A percentile compares a stretch with the other conserved stretches of the same genome.
Evolutionary conservation across 2,329 filamentous ascomycete genomes (phyloP).

Genomic region (Paecilomyces variotii): DNA sequence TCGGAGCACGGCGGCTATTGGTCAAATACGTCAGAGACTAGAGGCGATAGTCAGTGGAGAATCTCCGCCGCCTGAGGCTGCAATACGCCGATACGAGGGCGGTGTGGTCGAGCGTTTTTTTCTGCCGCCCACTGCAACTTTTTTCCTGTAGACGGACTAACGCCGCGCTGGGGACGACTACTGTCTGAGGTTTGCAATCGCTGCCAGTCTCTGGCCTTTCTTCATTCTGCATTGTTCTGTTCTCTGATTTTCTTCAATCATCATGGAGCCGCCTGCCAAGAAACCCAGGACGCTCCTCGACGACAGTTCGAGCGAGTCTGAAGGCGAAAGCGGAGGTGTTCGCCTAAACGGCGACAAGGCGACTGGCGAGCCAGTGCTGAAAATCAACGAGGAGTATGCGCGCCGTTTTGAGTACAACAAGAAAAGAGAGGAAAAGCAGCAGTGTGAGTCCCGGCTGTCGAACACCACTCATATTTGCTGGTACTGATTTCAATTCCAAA

Average conservation of each 20-base stretch:
- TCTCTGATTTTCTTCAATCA: slow-evolving; percentile 2
- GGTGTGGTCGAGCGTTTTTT: slow-evolving; percentile 15
- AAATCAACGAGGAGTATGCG: slow-evolving; percentile 86
- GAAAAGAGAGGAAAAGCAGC: slow-evolving; percentile 78
- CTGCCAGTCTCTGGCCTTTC: neutral
- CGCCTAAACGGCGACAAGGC: slow-evolving; percentile 21
- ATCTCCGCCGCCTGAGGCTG: neutral
- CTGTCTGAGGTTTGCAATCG: no score
- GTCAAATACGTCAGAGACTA: slow-evolving; percentile 29
- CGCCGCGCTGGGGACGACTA: neutral
- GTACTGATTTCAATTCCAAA: slow-evolving; percentile 13
- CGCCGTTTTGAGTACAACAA: slow-evolving; percentile 93
- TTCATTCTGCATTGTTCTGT: neutral
- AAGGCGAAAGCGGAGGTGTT: slow-evolving; percentile 33
- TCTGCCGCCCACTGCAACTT: slow-evolving; percentile 5
- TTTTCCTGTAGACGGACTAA: neutral
- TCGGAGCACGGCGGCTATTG: slow-evolving; percentile 11
- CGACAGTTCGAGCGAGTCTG: slow-evolving; percentile 32
- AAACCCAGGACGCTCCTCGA: slow-evolving; percentile 33
- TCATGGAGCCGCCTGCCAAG: slow-evolving; percentile 36
- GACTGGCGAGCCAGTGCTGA: slow-evolving; percentile 45
- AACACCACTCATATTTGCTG: slow-evolving; percentile 2
- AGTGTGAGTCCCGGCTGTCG: slow-evolving; percentile 19
- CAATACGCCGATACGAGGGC: slow-evolving; percentile 5
- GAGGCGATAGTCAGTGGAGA: neutral